Conservation (phyloP, 78 protist genomes). For the Salpingoeca rosetta region DNA sequence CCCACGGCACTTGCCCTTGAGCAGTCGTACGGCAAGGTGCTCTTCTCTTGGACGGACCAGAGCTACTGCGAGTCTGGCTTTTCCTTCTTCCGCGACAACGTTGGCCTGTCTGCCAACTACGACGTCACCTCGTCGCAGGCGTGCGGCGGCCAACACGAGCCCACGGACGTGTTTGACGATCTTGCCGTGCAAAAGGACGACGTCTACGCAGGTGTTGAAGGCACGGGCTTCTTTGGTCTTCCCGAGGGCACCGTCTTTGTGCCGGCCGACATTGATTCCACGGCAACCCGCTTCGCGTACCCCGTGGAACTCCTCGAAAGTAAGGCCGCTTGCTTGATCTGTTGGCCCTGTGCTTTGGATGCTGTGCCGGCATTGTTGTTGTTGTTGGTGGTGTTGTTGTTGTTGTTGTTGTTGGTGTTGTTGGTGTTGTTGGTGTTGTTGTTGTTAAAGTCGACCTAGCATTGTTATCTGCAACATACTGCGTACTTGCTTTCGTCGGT, state of each 20-base stretch:
- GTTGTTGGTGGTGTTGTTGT: too few species aligned
- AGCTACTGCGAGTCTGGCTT: neutral
- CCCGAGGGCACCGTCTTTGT: neutral
- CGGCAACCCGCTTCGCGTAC: too few species aligned
- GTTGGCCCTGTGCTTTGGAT: too few species aligned
- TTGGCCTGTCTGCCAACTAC: neutral
- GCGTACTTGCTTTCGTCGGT: too few species aligned
- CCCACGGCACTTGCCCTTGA: neutral
- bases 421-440: too few species aligned
- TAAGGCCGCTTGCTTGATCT: too few species aligned
- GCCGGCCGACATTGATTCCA: neutral
- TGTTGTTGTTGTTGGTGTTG: too few species aligned
- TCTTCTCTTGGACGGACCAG: neutral
- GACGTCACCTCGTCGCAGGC: neutral
- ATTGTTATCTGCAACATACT: too few species aligned
- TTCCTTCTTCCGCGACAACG: neutral
- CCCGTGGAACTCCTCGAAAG: too few species aligned
- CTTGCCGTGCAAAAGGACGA: neutral
- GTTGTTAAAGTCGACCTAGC: too few species aligned
- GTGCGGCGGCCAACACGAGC: neutral
- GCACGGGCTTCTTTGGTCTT: too few species aligned
- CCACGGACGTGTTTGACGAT: neutral
- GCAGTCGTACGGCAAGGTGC: neutral
- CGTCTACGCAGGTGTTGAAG: neutral
- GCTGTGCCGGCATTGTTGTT: too few species aligned